Percentiles rank a stretch among this genome's conserved stretches.
Evolutionary conservation across 2,329 filamentous ascomycete species (phyloP).

Genomic region (Colletotrichum agaves): DNA sequence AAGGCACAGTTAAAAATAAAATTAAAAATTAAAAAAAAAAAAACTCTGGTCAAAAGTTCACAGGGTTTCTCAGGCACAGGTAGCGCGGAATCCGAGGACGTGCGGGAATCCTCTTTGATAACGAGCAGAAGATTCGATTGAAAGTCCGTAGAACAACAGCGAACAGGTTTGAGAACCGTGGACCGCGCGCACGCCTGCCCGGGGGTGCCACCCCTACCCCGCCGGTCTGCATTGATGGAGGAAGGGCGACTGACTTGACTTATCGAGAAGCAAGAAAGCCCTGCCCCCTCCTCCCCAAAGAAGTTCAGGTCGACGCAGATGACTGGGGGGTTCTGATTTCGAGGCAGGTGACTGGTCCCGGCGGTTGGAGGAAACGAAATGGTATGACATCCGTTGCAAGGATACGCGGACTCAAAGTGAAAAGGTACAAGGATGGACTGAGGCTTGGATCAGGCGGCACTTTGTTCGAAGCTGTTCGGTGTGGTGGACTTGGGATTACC

Average conservation of each 20-base stretch:
- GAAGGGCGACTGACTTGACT: constrained; percentile 7
- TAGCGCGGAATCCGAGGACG: not conserved
- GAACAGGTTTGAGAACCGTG: constrained; percentile 12
- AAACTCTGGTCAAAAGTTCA: not conserved
- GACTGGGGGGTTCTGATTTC: not conserved
- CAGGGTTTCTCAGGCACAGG: not conserved
- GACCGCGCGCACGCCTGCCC: constrained; percentile 2
- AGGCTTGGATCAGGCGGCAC: constrained; percentile 32
- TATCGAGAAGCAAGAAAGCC: not conserved
- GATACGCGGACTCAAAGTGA: constrained; percentile 5
- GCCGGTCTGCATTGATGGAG: constrained; percentile 24
- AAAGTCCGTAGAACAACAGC: constrained; percentile 2
- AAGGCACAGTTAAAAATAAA: too few species aligned
- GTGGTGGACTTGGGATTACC: not conserved
- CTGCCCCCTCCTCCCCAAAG: not conserved
- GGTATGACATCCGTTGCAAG: constrained; percentile 18
- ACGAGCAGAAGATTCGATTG: constrained; percentile 3
- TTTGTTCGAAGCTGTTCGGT: not conserved
- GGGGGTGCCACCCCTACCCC: not conserved
- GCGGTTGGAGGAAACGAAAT: not conserved
- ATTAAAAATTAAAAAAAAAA: too few species aligned
- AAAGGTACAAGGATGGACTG: constrained; percentile 18
- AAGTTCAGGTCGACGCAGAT: not conserved
- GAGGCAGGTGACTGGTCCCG: not conserved
- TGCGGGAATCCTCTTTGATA: constrained; percentile 22